These are phyloP conservation scores for Aspergillus sp. DNA, from an alignment of 2,329 filamentous ascomycete genomes.

Conservation along the genomic window DNA sequence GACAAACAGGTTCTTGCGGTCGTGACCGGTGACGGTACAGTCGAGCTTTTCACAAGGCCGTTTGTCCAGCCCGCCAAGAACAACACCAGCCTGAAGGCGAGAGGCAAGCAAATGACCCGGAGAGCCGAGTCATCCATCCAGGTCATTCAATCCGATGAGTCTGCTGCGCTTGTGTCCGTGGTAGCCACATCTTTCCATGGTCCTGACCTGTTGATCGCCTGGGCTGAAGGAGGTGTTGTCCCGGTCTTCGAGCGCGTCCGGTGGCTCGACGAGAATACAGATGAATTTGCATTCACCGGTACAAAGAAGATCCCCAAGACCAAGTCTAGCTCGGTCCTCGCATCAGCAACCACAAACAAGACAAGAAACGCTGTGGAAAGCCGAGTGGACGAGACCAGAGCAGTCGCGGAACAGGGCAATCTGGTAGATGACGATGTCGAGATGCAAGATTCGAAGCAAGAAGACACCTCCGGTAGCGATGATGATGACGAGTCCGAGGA, in stretches of 20 bases:
- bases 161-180: constrained; percentile 40
- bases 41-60: constrained; percentile 52
- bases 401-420: constrained; percentile 52
- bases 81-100: constrained; percentile 44
- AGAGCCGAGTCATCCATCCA: constrained; percentile 46
- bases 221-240: constrained; percentile 50
- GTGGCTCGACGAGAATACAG: constrained; percentile 46
- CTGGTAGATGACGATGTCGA: constrained; percentile 46
- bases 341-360: constrained; percentile 53
- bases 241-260: constrained; percentile 50
- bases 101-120: constrained; percentile 45
- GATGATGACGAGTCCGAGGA: constrained; percentile 22
- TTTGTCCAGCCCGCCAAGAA: constrained; percentile 39
- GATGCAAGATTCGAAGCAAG: constrained; percentile 39
- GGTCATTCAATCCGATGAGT: constrained; percentile 42
- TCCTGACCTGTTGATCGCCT: constrained; percentile 47
- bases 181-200: constrained; percentile 46
- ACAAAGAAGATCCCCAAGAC: constrained; percentile 44
- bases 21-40: constrained; percentile 48
- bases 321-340: constrained; percentile 43
- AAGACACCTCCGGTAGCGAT: constrained; percentile 30
- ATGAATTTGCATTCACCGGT: constrained; percentile 45
- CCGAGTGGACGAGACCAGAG: constrained; percentile 58
- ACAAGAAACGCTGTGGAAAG: constrained; percentile 50
- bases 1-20: constrained; percentile 46